Evolutionary conservation across 768 basidiomycete species (phyloP).

Genomic region (Panaeolus papilionaceus): DNA sequence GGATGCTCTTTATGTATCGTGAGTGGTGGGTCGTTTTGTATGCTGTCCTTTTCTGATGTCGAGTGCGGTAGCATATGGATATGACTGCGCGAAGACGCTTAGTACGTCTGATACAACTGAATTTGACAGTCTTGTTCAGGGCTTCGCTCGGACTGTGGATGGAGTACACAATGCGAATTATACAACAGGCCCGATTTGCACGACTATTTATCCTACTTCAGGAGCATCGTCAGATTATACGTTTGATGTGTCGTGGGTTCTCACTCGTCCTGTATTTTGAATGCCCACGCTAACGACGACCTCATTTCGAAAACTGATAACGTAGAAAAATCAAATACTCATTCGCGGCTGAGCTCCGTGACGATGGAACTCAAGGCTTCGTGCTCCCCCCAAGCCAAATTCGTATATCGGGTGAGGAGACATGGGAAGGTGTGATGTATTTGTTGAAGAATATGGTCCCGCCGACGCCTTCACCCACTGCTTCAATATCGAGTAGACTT

Average conservation of each 20-base stretch:
- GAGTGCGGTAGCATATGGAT: conserved; percentile 6
- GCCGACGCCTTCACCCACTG: no score
- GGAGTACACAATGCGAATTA: background rate
- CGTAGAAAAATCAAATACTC: conserved; percentile 14
- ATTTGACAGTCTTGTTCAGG: background rate
- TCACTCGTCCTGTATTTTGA: background rate
- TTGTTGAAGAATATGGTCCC: no score
- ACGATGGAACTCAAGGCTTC: no score
- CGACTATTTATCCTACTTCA: background rate
- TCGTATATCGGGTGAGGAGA: no score
- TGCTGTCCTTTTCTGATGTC: no score
- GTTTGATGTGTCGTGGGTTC: conserved; percentile 18
- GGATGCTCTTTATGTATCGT: conserved; percentile 17
- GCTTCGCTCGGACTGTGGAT: background rate
- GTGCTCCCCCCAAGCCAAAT: no score
- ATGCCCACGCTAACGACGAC: no score
- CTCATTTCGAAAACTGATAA: background rate
- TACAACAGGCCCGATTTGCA: conserved; percentile 12
- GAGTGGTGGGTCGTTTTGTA: background rate
- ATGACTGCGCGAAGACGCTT: background rate
- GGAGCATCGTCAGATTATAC: conserved; percentile 13
- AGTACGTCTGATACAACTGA: background rate
- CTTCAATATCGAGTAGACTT: no score
- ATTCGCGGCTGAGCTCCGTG: no score
- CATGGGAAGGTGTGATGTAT: no score